Percentiles rank a stretch among this genome's conserved stretches.
Evolutionary conservation across 331 rosid genomes (phyloP).

Genomic region (Cucumis variabilis): DNA sequence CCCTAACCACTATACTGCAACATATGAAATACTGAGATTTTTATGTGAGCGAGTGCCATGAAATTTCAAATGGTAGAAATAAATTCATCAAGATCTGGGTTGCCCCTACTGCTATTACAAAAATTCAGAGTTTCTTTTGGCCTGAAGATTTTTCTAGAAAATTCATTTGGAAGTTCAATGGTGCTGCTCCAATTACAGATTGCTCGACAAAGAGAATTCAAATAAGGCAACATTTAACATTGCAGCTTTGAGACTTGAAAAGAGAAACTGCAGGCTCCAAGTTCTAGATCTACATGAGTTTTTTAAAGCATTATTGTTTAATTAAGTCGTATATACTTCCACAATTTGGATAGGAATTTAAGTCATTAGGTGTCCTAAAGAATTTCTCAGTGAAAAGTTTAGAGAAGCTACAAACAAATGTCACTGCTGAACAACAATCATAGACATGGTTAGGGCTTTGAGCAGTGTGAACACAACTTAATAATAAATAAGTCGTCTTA

Average conservation of each 20-base stretch:
- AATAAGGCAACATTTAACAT: neutral
- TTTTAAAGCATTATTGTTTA: neutral
- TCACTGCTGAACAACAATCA: too few species aligned
- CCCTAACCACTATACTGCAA: too few species aligned
- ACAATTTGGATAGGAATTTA: neutral
- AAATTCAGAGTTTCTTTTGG: neutral
- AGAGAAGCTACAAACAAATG: too few species aligned
- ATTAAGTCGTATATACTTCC: neutral
- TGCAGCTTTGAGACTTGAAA: neutral
- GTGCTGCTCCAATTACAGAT: conserved; percentile 4
- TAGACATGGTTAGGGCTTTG: too few species aligned
- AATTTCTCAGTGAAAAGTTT: neutral
- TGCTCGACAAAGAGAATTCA: conserved; percentile 1
- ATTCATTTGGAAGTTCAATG: neutral
- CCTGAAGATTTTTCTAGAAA: neutral
- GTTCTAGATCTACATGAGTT: neutral
- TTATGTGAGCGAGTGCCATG: neutral
- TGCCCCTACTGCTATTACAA: conserved; percentile 8
- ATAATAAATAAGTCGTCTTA: too few species aligned
- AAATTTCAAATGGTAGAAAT: neutral
- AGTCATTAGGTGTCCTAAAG: neutral
- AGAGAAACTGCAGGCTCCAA: neutral
- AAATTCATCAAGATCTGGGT: neutral
- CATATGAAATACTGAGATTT: too few species aligned
- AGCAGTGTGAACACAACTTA: too few species aligned